Evolutionary conservation across 2,329 filamentous ascomycete genomes (phyloP), one percentile per base, ranked within the genome.

Genomic region (Trichocomaceae sp.): DNA sequence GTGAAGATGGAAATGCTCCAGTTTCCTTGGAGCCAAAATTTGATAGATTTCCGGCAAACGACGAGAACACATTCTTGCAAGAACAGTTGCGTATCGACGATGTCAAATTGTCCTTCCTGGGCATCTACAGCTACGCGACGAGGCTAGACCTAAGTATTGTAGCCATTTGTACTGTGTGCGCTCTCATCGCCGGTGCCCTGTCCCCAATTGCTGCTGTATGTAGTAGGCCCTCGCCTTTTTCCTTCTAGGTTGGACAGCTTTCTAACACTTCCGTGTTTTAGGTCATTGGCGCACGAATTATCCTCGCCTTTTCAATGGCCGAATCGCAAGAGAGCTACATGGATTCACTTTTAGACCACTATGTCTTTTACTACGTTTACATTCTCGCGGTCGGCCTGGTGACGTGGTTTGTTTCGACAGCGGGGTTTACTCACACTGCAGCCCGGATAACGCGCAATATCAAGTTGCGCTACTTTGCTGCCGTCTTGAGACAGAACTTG

Each of bases 331-430:
- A n/a, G 26, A 26, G 33, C 22, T 22, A 52, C 13, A 31, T 52
- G 22, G 19, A 33, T 26, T 5, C n/a, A 8, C n/a, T n/a, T n/a
- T n/a, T n/a, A n/a, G n/a, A n/a, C n/a, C n/a, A n/a, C n/a, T n/a
- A n/a, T n/a, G 51, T 54, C 13, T 44, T 55, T 7, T 49, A 55
- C 39, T 49, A 84, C 29, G 76, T 83, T 23, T 82, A 81, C 63
- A 76, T 85, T 26, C 79, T 78, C 44, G 77, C 82, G 47, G 81
- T 75, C 47, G 76, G 76, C 57, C 80, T 85, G 59, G 71, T 73
- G 37, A 70, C 79, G 57, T 82, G 84, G 58, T 86, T 84, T 66
- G 69, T 73, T 52, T 79, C 84, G 62, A 73, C 81, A 45, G 70
- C 78, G 13, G 81, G 76, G 56, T 84, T 81, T 80, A n/a, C n/a